Evolutionary conservation across 257 asterid genomes (phyloP).

Genomic region (Rauvolfia tetraphylla): DNA sequence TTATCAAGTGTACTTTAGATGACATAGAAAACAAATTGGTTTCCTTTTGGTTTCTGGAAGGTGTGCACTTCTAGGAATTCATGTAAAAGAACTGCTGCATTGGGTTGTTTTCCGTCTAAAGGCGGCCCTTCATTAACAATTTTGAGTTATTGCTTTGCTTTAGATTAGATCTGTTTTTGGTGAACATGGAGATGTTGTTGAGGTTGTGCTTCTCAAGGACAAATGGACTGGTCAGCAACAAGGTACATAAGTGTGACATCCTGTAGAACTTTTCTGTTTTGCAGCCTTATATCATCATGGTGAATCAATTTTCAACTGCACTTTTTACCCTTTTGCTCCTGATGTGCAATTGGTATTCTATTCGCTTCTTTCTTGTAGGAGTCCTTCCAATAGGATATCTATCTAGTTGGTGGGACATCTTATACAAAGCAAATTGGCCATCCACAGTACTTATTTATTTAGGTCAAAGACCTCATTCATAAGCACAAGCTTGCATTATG

Average conservation of each 20-base stretch:
- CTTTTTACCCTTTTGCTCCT: background rate
- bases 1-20: background rate
- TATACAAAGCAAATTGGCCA: background rate
- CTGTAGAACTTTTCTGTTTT: background rate
- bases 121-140: background rate
- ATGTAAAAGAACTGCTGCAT: background rate
- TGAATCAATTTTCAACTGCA: background rate
- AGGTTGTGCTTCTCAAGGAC: conserved; percentile 74
- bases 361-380: background rate
- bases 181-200: conserved; percentile 64
- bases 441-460: background rate
- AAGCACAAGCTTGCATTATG: background rate
- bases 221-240: conserved; percentile 67
- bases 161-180: conserved; percentile 56
- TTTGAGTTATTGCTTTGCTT: conserved; percentile 3
- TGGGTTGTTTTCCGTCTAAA: background rate
- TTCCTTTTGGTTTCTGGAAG: background rate
- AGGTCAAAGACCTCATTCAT: background rate
- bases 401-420: background rate
- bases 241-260: conserved; percentile 40
- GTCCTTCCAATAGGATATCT: background rate
- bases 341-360: too few species aligned
- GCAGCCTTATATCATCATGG: background rate
- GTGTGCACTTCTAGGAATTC: background rate
- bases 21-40: background rate